A percentile compares a stretch with the other conserved stretches of the same genome.
These are phyloP conservation scores for Primulina tabacum DNA, from an alignment of 257 asterid genomes.

Conservation along the genomic window DNA sequence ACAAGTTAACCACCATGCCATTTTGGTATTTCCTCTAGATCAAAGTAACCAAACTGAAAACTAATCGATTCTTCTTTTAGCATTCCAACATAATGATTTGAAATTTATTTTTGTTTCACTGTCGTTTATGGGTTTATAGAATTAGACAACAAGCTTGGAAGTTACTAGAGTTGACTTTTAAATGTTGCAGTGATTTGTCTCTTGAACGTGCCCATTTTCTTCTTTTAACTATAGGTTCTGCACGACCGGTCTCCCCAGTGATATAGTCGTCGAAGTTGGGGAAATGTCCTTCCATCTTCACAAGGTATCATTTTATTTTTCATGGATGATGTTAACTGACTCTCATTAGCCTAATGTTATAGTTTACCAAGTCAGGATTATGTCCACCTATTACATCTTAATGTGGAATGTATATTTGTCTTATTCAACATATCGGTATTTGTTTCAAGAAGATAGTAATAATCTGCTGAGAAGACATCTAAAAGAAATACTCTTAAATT, in stretches of 20 bases:
- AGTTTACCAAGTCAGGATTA: neutral
- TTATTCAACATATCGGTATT: neutral
- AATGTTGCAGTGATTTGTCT: neutral
- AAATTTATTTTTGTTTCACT: neutral
- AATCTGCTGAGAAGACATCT: no score
- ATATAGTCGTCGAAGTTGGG: constrained; percentile 84
- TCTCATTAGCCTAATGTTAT: neutral
- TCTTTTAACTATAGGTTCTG: constrained; percentile 61
- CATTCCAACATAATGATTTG: neutral
- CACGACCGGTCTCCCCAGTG: constrained; percentile 96
- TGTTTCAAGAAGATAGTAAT: neutral
- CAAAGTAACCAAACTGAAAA: no score
- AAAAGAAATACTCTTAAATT: no score
- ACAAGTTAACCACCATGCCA: no score
- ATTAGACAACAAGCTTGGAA: neutral
- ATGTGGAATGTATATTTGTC: neutral
- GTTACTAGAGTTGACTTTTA: neutral
- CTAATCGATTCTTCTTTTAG: no score
- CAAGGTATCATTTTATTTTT: constrained; percentile 52
- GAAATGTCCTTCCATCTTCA: constrained; percentile 99
- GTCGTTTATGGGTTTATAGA: neutral
- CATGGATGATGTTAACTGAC: neutral
- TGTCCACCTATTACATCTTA: neutral
- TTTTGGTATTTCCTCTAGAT: no score
- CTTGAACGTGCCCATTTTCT: constrained; percentile 5